These are phyloP conservation scores for Pyrus betulifolia DNA, from an alignment of 306 rosid genomes.

Conservation along the genomic window DNA sequence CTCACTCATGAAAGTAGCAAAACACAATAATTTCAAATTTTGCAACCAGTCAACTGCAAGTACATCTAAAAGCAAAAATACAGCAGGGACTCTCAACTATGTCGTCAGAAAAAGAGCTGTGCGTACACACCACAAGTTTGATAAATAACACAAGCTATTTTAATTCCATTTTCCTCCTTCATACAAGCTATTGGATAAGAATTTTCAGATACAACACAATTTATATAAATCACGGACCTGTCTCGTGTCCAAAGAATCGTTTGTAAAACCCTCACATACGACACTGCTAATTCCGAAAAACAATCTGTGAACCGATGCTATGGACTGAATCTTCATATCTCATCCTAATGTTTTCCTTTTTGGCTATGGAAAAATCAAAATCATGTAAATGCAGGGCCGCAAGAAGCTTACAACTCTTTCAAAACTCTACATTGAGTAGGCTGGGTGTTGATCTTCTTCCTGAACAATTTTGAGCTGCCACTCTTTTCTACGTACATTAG, in stretches of 20 bases:
- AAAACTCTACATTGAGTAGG: conserved; percentile 1
- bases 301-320: neutral
- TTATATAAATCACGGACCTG: neutral
- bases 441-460: neutral
- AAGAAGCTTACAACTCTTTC: conserved; percentile 10
- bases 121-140: neutral
- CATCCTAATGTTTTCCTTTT: neutral
- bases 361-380: neutral
- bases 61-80: neutral
- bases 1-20: neutral
- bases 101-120: neutral
- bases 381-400: neutral
- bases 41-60: neutral
- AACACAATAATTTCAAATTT: neutral
- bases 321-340: neutral
- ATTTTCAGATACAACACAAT: conserved; percentile 1
- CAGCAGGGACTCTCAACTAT: neutral
- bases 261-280: neutral
- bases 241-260: neutral
- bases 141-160: neutral
- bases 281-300: neutral
- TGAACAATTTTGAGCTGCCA: neutral
- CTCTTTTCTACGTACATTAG: neutral
- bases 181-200: neutral
- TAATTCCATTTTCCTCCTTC: neutral